Evolutionary conservation across 2,329 filamentous ascomycete species (phyloP).

Genomic region (Fusarium pininemorale): DNA sequence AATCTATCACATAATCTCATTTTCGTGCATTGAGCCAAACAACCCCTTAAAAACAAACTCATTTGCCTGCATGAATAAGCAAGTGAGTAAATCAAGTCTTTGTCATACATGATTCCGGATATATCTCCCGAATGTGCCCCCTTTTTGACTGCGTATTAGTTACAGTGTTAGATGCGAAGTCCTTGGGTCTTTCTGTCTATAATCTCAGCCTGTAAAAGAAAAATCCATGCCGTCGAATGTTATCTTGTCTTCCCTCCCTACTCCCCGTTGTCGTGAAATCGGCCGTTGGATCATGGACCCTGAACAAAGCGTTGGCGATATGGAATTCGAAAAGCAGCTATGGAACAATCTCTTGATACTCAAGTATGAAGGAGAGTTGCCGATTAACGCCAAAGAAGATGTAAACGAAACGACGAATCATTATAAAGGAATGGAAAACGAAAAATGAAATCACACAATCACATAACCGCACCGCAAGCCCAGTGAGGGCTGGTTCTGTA

Average conservation of each 20-base stretch:
- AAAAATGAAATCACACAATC: slow-evolving; percentile 13
- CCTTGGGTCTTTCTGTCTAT: slow-evolving; percentile 49
- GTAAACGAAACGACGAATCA: slow-evolving; percentile 19
- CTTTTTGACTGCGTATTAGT: slow-evolving; percentile 51
- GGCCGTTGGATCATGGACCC: slow-evolving; percentile 38
- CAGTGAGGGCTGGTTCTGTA: slow-evolving; percentile 15
- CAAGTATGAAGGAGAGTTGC: slow-evolving; percentile 17
- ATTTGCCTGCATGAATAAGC: slow-evolving; percentile 34
- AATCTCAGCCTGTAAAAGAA: slow-evolving; percentile 46
- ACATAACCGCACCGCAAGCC: slow-evolving; percentile 18
- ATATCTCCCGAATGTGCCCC: slow-evolving; percentile 45
- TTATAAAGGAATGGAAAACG: neutral
- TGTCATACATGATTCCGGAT: slow-evolving; percentile 47
- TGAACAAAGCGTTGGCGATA: slow-evolving; percentile 38
- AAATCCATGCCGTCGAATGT: slow-evolving; percentile 43
- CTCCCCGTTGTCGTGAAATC: slow-evolving; percentile 38
- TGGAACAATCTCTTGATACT: slow-evolving; percentile 35
- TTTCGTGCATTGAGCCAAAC: slow-evolving; percentile 27
- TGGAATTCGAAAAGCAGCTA: slow-evolving; percentile 18
- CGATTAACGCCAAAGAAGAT: slow-evolving; percentile 35
- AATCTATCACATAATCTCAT: slow-evolving; percentile 36
- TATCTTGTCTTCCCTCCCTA: slow-evolving; percentile 40
- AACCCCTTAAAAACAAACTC: slow-evolving; percentile 31
- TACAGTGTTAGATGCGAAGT: slow-evolving; percentile 47
- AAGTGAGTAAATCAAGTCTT: slow-evolving; percentile 43